These are phyloP conservation scores for Sarcodon aspratus DNA, from an alignment of 768 basidiomycete genomes.

Conservation along the genomic window DNA sequence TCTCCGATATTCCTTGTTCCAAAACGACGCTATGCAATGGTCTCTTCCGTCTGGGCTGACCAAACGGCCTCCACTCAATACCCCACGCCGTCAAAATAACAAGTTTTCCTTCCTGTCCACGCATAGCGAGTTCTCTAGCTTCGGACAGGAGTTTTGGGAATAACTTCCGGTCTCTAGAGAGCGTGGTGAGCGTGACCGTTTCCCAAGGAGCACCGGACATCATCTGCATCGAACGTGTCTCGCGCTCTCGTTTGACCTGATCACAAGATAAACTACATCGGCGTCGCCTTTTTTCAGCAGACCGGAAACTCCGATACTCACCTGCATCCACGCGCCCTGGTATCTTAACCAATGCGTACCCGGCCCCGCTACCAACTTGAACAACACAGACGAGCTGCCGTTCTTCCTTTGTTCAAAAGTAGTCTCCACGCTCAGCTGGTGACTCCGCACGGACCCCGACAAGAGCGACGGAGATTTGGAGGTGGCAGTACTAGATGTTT, in stretches of 20 bases:
- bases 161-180: slow-evolving; percentile 74
- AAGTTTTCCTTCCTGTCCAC: slow-evolving; percentile 83
- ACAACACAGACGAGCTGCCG: slow-evolving; percentile 80
- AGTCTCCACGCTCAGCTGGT: slow-evolving; percentile 93
- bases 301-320: slow-evolving; percentile 16
- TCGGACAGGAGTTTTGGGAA: slow-evolving; percentile 78
- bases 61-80: slow-evolving; percentile 92
- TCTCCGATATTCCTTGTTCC: slow-evolving; percentile 70
- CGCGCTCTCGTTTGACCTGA: slow-evolving; percentile 90
- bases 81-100: slow-evolving; percentile 97
- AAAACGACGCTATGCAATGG: slow-evolving; percentile 86
- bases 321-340: slow-evolving; percentile 92
- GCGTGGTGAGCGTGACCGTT: slow-evolving; percentile 86
- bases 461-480: slow-evolving; percentile 9
- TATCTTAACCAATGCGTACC: slow-evolving; percentile 92
- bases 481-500: slow-evolving; percentile 30
- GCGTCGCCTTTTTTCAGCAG: no score
- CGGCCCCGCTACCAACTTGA: slow-evolving; percentile 92
- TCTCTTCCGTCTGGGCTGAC: slow-evolving; percentile 79
- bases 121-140: slow-evolving; percentile 82
- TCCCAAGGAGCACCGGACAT: slow-evolving; percentile 96
- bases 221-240: slow-evolving; percentile 84
- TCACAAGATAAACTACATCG: neutral
- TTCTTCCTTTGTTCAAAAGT: slow-evolving; percentile 81
- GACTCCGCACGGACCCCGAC: slow-evolving; percentile 38